Evolutionary conservation across 2,329 filamentous ascomycete genomes (phyloP).

Genomic region (Microsporum ferrugineum): DNA sequence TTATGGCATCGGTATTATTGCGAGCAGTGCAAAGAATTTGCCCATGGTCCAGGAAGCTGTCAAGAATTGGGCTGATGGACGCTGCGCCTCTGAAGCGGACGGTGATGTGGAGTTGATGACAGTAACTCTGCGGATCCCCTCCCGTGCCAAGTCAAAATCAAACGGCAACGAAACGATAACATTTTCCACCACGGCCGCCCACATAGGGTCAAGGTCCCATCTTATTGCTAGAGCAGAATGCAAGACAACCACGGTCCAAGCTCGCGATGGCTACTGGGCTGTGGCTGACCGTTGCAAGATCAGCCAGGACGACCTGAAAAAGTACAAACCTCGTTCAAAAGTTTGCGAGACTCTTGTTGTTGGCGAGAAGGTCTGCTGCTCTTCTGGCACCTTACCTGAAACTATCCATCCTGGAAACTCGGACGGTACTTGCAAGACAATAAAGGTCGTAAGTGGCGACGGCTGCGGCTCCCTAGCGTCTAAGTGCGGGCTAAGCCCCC

Average conservation of each 20-base stretch:
- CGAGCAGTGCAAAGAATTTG: neutral
- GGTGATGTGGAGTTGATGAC: neutral
- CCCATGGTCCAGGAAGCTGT: neutral
- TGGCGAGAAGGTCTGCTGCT: conserved; percentile 31
- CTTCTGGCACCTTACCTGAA: conserved; percentile 26
- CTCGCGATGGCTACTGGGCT: conserved; percentile 28
- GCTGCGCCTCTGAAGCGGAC: neutral
- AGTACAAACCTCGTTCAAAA: conserved; percentile 26
- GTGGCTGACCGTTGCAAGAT: conserved; percentile 34
- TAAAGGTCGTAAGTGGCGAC: conserved; percentile 27
- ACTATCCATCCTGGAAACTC: conserved; percentile 25
- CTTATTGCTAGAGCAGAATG: neutral
- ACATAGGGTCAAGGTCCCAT: too few relatives aligned
- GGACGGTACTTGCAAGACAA: conserved; percentile 30
- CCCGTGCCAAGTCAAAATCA: too few relatives aligned
- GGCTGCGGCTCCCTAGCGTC: conserved; percentile 20
- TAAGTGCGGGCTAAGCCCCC: too few relatives aligned
- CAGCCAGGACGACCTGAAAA: conserved; percentile 27
- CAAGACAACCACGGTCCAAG: conserved; percentile 21
- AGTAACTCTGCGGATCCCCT: too few relatives aligned
- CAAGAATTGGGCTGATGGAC: neutral
- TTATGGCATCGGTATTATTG: neutral
- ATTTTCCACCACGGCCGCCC: too few relatives aligned
- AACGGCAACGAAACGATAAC: too few relatives aligned
- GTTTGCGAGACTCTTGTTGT: conserved; percentile 24